Base-by-base conservation (phyloP, 1,284 basidiomycete genomes). In the Trichosporon sp. region DNA sequence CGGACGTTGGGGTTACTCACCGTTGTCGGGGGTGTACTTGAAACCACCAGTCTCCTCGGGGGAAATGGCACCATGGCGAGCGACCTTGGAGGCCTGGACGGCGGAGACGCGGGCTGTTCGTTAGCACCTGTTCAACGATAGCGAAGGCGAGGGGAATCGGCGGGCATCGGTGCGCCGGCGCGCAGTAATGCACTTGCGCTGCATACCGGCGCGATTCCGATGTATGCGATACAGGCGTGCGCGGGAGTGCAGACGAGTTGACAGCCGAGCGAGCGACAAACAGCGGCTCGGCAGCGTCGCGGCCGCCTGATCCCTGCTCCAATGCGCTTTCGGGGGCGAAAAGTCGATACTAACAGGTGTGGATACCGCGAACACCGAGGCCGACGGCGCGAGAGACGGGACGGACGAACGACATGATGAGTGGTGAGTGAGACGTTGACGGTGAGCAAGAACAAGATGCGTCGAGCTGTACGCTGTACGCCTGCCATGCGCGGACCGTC, bases 11-110 rank as follows among this genome's bases (percentile, higher is more conserved):
- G 58, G 15, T 21, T 56, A 9, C 71, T 65, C 63, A 72, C 71
- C 69, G 51, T 70, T 70, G 42, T 70, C 83, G 5, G 83, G 80
- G 56, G 80, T 73, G 73, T 83, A 84, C 72, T 83, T 81, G 79
- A 80, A 82, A 31, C 82, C 82, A 18, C 75, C 83, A 44, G 82
- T 83, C 73, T 81, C 80, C 38, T 81, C 69, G 42, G 83, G 74
- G 21, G 76, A 65, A 21, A 82, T 75, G 25, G 73, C 71, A 27
- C 29, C 27, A 32, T 66, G 29, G 44, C 67, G 69, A 18, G 42
- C 71, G 32, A 75, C 78, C 56, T 70, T 74, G 60, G 76, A 73
- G 21, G 77, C 75, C 62, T 75, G 75, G 29, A 82, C 53, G 42
- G 78, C 77, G 15, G 77, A 67, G 42, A 75, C 72, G 63, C 80